Evolutionary conservation across 2,329 filamentous ascomycete species (phyloP).

Genomic region (Acephala macrosclerotiorum): DNA sequence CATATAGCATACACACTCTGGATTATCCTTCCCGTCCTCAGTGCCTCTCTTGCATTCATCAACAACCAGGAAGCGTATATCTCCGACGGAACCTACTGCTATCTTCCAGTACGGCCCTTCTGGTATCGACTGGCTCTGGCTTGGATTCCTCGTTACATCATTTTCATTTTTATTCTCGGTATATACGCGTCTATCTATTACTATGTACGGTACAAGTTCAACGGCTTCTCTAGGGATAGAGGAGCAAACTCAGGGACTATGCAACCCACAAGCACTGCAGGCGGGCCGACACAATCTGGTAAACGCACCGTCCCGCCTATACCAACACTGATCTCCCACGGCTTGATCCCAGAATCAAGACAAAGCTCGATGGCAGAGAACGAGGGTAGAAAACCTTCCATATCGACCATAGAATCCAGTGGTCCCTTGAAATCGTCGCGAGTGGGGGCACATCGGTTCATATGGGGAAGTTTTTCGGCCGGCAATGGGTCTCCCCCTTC

Average conservation of each 20-base stretch:
- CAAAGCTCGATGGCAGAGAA: constrained; percentile 21
- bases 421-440: constrained; percentile 15
- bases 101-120: constrained; percentile 68
- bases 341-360: constrained; percentile 38
- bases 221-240: constrained; percentile 37
- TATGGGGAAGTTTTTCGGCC: constrained; percentile 38
- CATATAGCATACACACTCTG: constrained; percentile 64
- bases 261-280: constrained; percentile 19
- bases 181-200: constrained; percentile 75
- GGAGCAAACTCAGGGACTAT: constrained; percentile 22
- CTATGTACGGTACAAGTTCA: constrained; percentile 59
- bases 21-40: constrained; percentile 62
- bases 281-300: constrained; percentile 18
- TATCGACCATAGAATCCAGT: constrained; percentile 31
- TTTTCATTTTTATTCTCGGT: constrained; percentile 67
- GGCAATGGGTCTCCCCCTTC: constrained; percentile 25
- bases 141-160: constrained; percentile 78
- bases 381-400: constrained; percentile 27
- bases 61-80: constrained; percentile 62
- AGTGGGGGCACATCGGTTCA: constrained; percentile 39
- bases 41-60: constrained; percentile 70
- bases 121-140: constrained; percentile 74
- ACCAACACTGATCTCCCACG: constrained; percentile 38
- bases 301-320: constrained; percentile 33
- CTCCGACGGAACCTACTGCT: constrained; percentile 73